Conservation (phyloP, 2,329 filamentous ascomycete species). For the Coniochaeta pulveracea region DNA sequence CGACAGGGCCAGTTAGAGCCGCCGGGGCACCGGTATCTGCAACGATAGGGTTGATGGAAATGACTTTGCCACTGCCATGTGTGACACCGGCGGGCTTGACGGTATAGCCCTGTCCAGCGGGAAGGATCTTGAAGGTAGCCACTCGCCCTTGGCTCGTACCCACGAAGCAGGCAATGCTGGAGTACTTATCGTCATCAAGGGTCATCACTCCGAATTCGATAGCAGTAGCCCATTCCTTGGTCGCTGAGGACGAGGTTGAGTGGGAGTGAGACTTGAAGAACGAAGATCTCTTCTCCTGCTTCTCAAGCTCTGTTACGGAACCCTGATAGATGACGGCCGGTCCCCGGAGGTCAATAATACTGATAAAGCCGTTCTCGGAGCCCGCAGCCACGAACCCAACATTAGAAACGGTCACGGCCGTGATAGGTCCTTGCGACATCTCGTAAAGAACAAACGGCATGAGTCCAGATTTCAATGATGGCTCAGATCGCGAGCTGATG, state of each 20-base stretch:
- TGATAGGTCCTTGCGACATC: constrained; percentile 73
- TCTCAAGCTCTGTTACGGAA: constrained; percentile 61
- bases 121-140: constrained; percentile 82
- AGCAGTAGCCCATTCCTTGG: constrained; percentile 63
- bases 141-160: constrained; percentile 79
- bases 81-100: constrained; percentile 60
- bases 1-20: constrained; percentile 59
- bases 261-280: constrained; percentile 48
- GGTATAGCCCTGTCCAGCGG: constrained; percentile 60
- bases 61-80: constrained; percentile 55
- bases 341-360: constrained; percentile 77
- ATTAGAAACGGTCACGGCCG: constrained; percentile 73
- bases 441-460: constrained; percentile 72
- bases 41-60: constrained; percentile 71
- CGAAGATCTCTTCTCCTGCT: constrained; percentile 64
- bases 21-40: constrained; percentile 67
- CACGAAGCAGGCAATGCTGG: constrained; percentile 84
- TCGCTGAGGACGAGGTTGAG: constrained; percentile 27
- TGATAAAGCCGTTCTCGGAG: constrained; percentile 71
- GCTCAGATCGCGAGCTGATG: constrained; percentile 62
- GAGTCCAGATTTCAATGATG: constrained; percentile 52
- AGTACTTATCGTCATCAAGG: constrained; percentile 87
- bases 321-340: constrained; percentile 73
- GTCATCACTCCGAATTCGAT: constrained; percentile 93
- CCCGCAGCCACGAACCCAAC: constrained; percentile 85